Evolutionary conservation across 441 rosid species (phyloP).

Genomic region (Gossypium trilobum): DNA sequence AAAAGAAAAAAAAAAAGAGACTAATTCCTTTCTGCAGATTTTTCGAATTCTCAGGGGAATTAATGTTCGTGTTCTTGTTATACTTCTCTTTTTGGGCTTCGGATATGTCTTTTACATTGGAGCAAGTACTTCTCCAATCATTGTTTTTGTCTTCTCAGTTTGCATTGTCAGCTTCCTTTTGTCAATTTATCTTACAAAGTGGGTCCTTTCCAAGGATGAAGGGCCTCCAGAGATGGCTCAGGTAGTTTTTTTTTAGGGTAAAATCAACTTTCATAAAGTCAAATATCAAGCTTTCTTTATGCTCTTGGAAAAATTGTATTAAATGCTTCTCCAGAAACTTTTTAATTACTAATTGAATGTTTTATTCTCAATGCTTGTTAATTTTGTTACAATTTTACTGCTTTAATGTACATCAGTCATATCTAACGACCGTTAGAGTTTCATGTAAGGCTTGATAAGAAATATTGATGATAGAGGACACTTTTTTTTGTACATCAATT

Average conservation of each 20-base stretch:
- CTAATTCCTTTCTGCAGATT: slow-evolving; percentile 43
- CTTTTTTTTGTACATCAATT: not conserved
- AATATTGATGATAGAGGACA: not conserved
- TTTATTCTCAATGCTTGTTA: not conserved
- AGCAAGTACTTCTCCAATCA: slow-evolving; percentile 84
- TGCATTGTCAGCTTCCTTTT: slow-evolving; percentile 78
- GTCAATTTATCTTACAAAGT: slow-evolving; percentile 70
- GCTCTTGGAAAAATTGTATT: not conserved
- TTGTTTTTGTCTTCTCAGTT: slow-evolving; percentile 77
- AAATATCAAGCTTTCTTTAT: not conserved
- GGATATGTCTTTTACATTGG: slow-evolving; percentile 78
- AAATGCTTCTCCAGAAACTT: not conserved
- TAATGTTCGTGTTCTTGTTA: slow-evolving; percentile 66
- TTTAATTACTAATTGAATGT: not conserved
- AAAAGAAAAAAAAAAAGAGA: not conserved
- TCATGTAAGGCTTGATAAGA: not conserved
- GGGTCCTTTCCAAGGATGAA: slow-evolving; percentile 97
- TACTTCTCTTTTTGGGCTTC: slow-evolving; percentile 59
- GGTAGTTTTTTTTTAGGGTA: slow-evolving; percentile 36
- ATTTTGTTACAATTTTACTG: not conserved
- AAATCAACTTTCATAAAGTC: not conserved
- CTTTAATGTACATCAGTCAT: not conserved
- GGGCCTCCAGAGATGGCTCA: slow-evolving; percentile 96
- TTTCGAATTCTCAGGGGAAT: slow-evolving; percentile 70
- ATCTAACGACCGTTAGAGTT: not conserved